These are phyloP conservation scores for Blastomyces gilchristii DNA, from an alignment of 2,329 filamentous ascomycete species.

Conservation along the genomic window DNA sequence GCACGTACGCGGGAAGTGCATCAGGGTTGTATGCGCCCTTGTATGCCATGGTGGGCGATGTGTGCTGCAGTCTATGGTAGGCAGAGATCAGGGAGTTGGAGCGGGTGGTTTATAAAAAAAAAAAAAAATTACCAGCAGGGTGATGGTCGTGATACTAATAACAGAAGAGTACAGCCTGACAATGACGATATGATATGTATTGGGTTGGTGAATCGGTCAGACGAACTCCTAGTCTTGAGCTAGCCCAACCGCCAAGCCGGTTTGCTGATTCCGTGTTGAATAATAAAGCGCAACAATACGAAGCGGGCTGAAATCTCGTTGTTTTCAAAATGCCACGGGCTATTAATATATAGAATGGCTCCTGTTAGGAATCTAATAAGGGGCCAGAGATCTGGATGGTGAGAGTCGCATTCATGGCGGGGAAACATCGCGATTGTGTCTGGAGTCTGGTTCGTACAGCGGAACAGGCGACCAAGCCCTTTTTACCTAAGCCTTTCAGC, in stretches of 20 bases:
- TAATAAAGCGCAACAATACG: not conserved
- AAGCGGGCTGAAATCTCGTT: not conserved
- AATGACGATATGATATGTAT: not conserved
- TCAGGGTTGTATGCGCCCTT: constrained; percentile 89
- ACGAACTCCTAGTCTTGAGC: not conserved
- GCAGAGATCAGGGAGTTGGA: not conserved
- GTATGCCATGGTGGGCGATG: constrained; percentile 63
- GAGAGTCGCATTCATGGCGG: not conserved
- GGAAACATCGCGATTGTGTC: not conserved
- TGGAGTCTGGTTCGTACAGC: not conserved
- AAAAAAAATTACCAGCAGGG: not conserved
- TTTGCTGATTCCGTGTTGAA: not conserved
- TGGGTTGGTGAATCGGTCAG: not conserved
- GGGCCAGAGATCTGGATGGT: not conserved
- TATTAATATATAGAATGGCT: not conserved
- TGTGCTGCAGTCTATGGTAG: not conserved
- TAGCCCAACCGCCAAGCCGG: not conserved
- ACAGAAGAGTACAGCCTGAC: not conserved
- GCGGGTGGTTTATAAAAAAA: not conserved
- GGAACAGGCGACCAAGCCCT: too few species aligned
- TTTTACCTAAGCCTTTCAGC: not conserved
- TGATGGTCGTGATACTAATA: not conserved
- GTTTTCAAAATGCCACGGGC: not conserved
- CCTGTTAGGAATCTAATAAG: not conserved
- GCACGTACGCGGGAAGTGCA: constrained; percentile 74